These are phyloP conservation scores for Ogataea salicorniae DNA, from an alignment of 805 yeast genomes.

Conservation along the genomic window DNA sequence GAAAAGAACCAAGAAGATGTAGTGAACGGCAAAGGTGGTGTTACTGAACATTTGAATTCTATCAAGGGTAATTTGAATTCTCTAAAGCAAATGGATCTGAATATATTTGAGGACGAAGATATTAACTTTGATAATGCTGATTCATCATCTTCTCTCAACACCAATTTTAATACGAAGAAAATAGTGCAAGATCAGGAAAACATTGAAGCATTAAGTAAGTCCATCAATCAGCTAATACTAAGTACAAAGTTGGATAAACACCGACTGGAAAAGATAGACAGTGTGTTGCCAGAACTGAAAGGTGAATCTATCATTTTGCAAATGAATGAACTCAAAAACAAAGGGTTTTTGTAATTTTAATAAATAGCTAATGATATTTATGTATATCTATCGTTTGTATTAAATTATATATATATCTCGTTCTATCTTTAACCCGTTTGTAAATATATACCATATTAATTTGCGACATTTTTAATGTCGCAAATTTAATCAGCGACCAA, in stretches of 20 bases:
- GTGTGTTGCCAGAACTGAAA: slow-evolving; percentile 14
- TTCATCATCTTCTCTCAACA: not conserved
- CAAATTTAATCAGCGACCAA: no score
- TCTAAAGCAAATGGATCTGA: slow-evolving; percentile 12
- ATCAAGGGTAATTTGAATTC: slow-evolving; percentile 21
- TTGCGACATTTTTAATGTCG: no score
- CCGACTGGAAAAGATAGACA: slow-evolving; percentile 13
- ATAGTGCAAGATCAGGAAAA: no score
- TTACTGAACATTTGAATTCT: slow-evolving; percentile 20
- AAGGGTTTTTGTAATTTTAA: slow-evolving; percentile 4
- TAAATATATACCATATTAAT: no score
- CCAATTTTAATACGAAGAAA: not conserved
- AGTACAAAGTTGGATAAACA: slow-evolving; percentile 11
- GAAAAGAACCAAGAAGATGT: slow-evolving; percentile 15
- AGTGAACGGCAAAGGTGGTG: slow-evolving; percentile 14
- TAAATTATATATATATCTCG: not conserved
- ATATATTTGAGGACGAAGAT: slow-evolving; percentile 2
- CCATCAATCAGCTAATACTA: slow-evolving; percentile 15
- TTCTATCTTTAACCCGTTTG: no score
- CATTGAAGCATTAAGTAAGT: slow-evolving; percentile 11
- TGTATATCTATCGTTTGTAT: not conserved
- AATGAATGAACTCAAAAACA: slow-evolving; percentile 22
- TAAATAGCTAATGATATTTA: not conserved
- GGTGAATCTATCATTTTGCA: slow-evolving; percentile 22
- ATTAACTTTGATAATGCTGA: slow-evolving; percentile 1